Evolutionary conservation across 2,329 filamentous ascomycete species (phyloP).

Genomic region (Monilinia fructigena): DNA sequence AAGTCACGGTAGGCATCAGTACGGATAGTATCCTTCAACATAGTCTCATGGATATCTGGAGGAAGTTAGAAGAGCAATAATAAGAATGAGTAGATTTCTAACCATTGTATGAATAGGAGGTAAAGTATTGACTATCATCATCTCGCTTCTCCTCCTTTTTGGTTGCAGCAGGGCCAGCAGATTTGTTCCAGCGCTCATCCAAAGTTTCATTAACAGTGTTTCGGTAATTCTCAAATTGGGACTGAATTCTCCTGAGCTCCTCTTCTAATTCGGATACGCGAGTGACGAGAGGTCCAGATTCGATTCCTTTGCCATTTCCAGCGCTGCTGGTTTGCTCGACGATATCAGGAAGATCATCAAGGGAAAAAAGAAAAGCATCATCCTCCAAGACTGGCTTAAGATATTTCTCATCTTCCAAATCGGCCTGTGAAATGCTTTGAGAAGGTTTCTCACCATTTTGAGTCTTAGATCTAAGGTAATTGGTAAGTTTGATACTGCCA

Average conservation of each 20-base stretch:
- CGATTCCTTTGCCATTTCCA: slow-evolving; percentile 34
- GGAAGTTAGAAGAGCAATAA: slow-evolving; percentile 15
- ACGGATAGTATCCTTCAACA: slow-evolving; percentile 86
- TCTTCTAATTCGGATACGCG: slow-evolving; percentile 43
- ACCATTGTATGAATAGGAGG: slow-evolving; percentile 66
- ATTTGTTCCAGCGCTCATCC: slow-evolving; percentile 43
- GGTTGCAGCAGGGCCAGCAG: slow-evolving; percentile 32
- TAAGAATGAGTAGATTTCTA: slow-evolving; percentile 34
- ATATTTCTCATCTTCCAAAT: slow-evolving; percentile 75
- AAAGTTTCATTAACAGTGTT: slow-evolving; percentile 44
- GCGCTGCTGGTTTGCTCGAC: slow-evolving; percentile 37
- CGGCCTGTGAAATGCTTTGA: slow-evolving; percentile 54
- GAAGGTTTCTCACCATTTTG: slow-evolving; percentile 45
- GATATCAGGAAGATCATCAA: slow-evolving; percentile 71
- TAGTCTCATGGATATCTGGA: slow-evolving; percentile 88
- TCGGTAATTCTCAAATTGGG: slow-evolving; percentile 44
- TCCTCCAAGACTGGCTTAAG: slow-evolving; percentile 84
- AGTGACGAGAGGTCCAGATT: slow-evolving; percentile 35
- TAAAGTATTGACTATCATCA: slow-evolving; percentile 61
- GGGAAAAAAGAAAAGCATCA: slow-evolving; percentile 81
- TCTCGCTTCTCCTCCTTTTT: slow-evolving; percentile 45
- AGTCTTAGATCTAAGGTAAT: slow-evolving; percentile 56
- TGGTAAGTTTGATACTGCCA: slow-evolving; percentile 71
- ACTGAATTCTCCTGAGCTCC: slow-evolving; percentile 42
- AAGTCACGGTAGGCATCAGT: slow-evolving; percentile 94